Evolutionary conservation across 2,329 filamentous ascomycete genomes (phyloP).

Genomic region (Madurella mycetomatis): DNA sequence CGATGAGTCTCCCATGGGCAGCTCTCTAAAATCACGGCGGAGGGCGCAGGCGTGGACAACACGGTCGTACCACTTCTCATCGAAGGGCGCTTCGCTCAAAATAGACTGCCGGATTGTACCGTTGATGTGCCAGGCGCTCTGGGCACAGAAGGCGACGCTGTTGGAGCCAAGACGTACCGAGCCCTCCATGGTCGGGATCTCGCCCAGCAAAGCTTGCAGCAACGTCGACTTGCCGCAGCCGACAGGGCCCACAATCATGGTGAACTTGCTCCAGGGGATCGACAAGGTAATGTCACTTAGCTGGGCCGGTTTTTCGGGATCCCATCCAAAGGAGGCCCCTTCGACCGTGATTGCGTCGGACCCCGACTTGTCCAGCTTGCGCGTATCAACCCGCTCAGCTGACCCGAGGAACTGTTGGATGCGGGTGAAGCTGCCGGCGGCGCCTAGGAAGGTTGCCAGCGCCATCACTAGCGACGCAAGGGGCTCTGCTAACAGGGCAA

Average conservation of each 20-base stretch:
- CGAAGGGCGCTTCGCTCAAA: conserved; percentile 28
- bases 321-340: conserved; percentile 19
- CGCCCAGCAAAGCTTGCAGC: conserved; percentile 37
- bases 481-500: conserved; percentile 32
- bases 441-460: conserved; percentile 32
- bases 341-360: conserved; percentile 17
- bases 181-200: conserved; percentile 29
- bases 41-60: conserved; percentile 30
- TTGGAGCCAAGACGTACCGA: conserved; percentile 23
- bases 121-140: conserved; percentile 42
- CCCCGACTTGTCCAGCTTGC: conserved; percentile 5
- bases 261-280: conserved; percentile 21
- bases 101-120: conserved; percentile 38
- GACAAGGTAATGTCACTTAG: conserved; percentile 14
- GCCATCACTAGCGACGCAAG: conserved; percentile 32
- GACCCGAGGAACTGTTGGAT: conserved; percentile 33
- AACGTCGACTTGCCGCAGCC: conserved; percentile 43
- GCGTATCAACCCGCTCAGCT: conserved; percentile 23
- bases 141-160: conserved; percentile 39
- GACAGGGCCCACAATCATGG: conserved; percentile 38
- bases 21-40: conserved; percentile 24
- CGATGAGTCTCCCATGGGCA: conserved; percentile 25
- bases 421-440: conserved; percentile 31
- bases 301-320: conserved; percentile 17
- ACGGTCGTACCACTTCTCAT: conserved; percentile 28